Base-by-base conservation (phyloP, 768 basidiomycete species). In the Collybiopsis confluens region DNA sequence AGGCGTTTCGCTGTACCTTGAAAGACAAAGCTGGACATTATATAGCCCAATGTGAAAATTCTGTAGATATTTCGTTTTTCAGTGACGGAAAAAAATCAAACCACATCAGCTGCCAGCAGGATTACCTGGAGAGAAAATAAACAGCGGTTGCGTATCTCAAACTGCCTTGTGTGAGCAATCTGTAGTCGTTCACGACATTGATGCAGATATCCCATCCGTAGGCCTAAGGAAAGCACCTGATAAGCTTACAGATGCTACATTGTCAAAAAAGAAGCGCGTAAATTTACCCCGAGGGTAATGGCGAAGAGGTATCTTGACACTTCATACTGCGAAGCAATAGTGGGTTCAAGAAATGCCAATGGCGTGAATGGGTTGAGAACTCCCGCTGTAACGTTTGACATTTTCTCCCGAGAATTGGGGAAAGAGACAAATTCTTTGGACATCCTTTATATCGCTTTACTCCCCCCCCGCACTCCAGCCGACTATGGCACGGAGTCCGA, bases 281-380 rank as follows among this genome's bases (percentile, higher is more conserved):
- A n/a, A 54, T 43, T n/a, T 44, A 30, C 52, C 10, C 37, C 42
- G 7, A 35, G 18, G 5, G 40, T 28, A n/a, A 44, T 43, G 6
- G 40, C 63, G 26, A 62, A 58, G 20, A 70, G 56, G 54, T 70
- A 68, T 8, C 59, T 58, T 3, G 66, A 55, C 0, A 69, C 60
- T 9, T 65, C 61, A 9, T 62, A 35, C 47, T 71, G 62, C 51
- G 58, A 59, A 5, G 66, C 70, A 8, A 58, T 30, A 5, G 56
- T 58, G 0, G 67, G 65, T 18, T 62, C 41, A 7, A 71, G 57
- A 45, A 64, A 68, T 8, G 68, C 70, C 56, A 69, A 49, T 7
- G 69, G 62, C 2, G 70, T 69, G 44, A 62, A 55, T 0, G 69
- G 69, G 46, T 70, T 73, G 20, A 38, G 37, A n/a, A n/a, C n/a